A percentile compares a stretch with the other conserved stretches of the same genome.
These are phyloP conservation scores for Puccinia sorghi DNA, from an alignment of 1,284 basidiomycete genomes.

Conservation along the genomic window DNA sequence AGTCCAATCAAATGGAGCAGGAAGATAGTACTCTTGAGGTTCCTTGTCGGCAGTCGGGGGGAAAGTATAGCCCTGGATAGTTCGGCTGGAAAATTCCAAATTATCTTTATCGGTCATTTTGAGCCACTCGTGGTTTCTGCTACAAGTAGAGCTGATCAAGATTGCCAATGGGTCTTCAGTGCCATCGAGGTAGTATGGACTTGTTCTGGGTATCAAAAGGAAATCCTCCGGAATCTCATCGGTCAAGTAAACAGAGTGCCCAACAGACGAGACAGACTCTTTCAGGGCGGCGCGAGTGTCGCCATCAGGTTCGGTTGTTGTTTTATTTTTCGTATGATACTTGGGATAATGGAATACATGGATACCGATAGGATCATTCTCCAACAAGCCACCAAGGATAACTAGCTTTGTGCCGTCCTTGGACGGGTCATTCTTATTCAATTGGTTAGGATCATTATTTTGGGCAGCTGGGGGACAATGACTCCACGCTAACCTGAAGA, in stretches of 20 bases:
- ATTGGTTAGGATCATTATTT: slow-evolving; percentile 52
- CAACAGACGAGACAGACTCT: slow-evolving; percentile 65
- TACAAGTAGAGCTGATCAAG: slow-evolving; percentile 58
- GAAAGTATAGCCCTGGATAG: slow-evolving; percentile 34
- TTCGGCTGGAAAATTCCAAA: slow-evolving; percentile 18
- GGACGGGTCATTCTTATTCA: slow-evolving; percentile 56
- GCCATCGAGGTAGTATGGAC: slow-evolving; percentile 72
- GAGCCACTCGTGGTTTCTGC: slow-evolving; percentile 12
- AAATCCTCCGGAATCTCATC: slow-evolving; percentile 73
- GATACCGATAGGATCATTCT: slow-evolving; percentile 67
- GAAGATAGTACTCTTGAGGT: slow-evolving; percentile 26
- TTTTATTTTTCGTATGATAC: slow-evolving; percentile 63
- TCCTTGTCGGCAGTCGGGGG: slow-evolving; percentile 18
- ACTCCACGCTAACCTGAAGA: slow-evolving; percentile 86
- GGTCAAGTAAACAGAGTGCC: slow-evolving; percentile 68
- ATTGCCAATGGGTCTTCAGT: slow-evolving; percentile 72
- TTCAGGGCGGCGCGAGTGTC: slow-evolving; percentile 68
- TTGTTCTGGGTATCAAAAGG: slow-evolving; percentile 70
- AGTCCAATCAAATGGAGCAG: slow-evolving; percentile 46
- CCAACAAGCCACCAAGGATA: slow-evolving; percentile 72
- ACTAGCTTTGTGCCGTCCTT: slow-evolving; percentile 70
- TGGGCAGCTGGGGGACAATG: slow-evolving; percentile 56
- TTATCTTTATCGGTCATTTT: neutral
- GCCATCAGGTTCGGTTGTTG: slow-evolving; percentile 61
- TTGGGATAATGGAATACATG: slow-evolving; percentile 72